These are phyloP conservation scores for Arabidopsis hybrid DNA, from an alignment of 441 rosid species.

Conservation along the genomic window DNA sequence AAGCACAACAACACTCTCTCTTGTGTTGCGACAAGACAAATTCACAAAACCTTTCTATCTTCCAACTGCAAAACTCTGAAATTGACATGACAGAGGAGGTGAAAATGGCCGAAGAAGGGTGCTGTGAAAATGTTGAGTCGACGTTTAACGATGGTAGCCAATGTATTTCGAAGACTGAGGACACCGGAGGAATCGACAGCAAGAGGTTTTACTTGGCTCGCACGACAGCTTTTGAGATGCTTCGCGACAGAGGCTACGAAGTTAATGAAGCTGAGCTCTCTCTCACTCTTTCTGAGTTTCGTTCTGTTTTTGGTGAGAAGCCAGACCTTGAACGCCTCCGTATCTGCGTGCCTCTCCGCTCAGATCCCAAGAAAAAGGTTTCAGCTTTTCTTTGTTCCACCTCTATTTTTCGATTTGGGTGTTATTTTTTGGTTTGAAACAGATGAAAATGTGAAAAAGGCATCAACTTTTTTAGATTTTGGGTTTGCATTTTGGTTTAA, in stretches of 20 bases:
- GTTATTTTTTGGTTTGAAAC: neutral
- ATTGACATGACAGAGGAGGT: conserved; percentile 1
- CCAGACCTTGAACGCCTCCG: conserved; percentile 48
- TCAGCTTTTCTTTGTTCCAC: neutral
- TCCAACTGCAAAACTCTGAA: conserved; percentile 5
- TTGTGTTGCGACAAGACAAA: neutral
- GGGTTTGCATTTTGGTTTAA: neutral
- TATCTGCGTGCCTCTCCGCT: conserved; percentile 41
- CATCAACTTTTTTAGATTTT: neutral
- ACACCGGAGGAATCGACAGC: conserved; percentile 47
- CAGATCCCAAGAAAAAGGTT: conserved; percentile 49
- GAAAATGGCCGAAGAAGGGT: neutral
- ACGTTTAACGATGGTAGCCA: conserved; percentile 12
- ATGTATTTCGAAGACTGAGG: conserved; percentile 46
- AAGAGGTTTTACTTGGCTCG: conserved; percentile 54
- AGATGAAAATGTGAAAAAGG: conserved; percentile 26
- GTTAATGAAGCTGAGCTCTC: conserved; percentile 43
- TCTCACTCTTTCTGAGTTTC: conserved; percentile 48
- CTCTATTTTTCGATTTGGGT: conserved; percentile 20
- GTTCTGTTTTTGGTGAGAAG: conserved; percentile 43
- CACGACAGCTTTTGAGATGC: conserved; percentile 55
- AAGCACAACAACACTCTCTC: neutral
- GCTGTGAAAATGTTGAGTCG: conserved; percentile 11
- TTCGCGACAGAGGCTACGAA: conserved; percentile 53
- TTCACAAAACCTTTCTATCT: conserved; percentile 20